Base-by-base conservation (phyloP, 139 green algal genomes). In the Closterium sp. region DNA sequence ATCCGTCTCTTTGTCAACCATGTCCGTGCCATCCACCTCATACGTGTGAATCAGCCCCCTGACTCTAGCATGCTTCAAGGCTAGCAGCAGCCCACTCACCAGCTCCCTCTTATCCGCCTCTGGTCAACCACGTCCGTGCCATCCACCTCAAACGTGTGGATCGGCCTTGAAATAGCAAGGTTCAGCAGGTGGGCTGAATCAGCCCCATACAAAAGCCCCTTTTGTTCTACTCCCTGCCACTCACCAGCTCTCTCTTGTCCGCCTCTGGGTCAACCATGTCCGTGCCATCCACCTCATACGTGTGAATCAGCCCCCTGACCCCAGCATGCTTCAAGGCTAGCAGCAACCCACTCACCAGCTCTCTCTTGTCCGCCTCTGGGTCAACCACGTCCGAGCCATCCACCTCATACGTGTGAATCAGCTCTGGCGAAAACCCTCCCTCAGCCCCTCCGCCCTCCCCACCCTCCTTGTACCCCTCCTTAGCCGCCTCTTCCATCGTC, bases 1-100 rank as follows among this genome's bases (percentile, higher is more conserved):
- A 30, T 96, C 95, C 0, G 92, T 95, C 36, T 95, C 95, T 4
- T 91, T 87, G 4, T 92, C 87, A 81, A 84, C 88, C 3, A 83
- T 83, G 21, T 93, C 94, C 33, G 93, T 88, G 1, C 86, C 31
- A 76, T 84, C n/a, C 35, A 66, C 38, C 38, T 66, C 38, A 66
- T 66, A 66, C 38, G 38, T 66, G 38, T 66, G 38, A 66, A 66
- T 66, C 38, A 66, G 4, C 38, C 4, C 36, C n/a, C n/a, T n/a
- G n/a, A n/a, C n/a, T n/a, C n/a, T n/a, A n/a, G n/a, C n/a, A n/a
- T n/a, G n/a, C n/a, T n/a, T n/a, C n/a, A n/a, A n/a, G n/a, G n/a
- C n/a, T n/a, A n/a, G n/a, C n/a, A n/a, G n/a, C n/a, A n/a, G n/a
- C n/a, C 4, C 2, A 66, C 38, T 66, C 38, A 66, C 38, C 38